Conservation (phyloP, 148 eudicot species). For the Euryodendron excelsum region DNA sequence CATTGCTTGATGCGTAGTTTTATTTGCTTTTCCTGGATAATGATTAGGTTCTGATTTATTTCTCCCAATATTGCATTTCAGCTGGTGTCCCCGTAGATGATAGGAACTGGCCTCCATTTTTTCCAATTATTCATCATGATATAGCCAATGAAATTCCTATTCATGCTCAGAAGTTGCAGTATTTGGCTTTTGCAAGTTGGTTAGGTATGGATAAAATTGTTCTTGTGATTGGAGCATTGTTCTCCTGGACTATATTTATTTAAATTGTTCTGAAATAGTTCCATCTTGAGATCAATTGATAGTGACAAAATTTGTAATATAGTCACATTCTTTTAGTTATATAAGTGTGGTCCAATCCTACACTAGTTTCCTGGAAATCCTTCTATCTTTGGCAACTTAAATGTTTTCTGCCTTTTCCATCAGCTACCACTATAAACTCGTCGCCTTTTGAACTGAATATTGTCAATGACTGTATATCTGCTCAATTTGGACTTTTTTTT, state of each 20-base stretch:
- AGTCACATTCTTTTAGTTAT: not conserved
- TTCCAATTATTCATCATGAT: constrained; percentile 65
- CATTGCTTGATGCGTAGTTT: not conserved
- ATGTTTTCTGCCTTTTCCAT: constrained; percentile 3
- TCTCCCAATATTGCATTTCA: constrained; percentile 19
- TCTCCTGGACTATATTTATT: not conserved
- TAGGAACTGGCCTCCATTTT: constrained; percentile 59
- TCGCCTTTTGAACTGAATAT: not conserved
- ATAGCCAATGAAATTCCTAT: constrained; percentile 62
- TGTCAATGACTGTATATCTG: not conserved
- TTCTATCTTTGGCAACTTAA: not conserved
- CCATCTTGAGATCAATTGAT: not conserved
- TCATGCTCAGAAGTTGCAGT: constrained; percentile 63
- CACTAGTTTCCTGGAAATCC: not conserved
- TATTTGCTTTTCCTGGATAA: constrained; percentile 2
- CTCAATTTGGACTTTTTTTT: not conserved
- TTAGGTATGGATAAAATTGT: constrained; percentile 37
- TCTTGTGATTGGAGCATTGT: not conserved
- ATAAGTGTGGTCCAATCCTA: too few relatives aligned
- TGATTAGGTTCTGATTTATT: not conserved
- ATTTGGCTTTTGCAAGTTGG: constrained; percentile 69
- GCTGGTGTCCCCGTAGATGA: constrained; percentile 48
- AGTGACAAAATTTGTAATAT: not conserved
- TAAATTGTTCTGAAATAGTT: not conserved
- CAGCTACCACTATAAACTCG: not conserved